Evolutionary conservation across 352 stramenopile species (phyloP).

Genomic region (Stramenopiles sp.): DNA sequence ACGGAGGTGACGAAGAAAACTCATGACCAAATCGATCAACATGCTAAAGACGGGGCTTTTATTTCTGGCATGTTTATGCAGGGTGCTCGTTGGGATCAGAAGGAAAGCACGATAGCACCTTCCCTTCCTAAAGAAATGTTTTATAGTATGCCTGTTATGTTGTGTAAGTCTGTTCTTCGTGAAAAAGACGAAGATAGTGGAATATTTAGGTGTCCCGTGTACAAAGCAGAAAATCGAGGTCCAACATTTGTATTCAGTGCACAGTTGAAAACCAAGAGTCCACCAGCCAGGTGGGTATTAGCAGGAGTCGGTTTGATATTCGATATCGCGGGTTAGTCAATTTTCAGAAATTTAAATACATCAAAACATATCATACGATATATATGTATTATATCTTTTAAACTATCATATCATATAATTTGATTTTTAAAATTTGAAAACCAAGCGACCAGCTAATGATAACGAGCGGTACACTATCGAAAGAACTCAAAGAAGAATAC

Average conservation of each 20-base stretch:
- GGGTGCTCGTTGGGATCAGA: constrained; percentile 79
- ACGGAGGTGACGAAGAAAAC: constrained; percentile 86
- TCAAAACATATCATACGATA: too few species aligned
- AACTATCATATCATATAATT: too few species aligned
- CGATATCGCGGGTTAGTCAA: too few species aligned
- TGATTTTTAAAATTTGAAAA: too few species aligned
- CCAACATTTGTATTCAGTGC: constrained; percentile 90
- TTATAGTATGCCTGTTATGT: constrained; percentile 85
- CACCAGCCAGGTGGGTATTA: constrained; percentile 73
- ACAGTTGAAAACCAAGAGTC: constrained; percentile 88
- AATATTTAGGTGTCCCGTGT: constrained; percentile 81
- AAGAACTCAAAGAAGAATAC: too few species aligned
- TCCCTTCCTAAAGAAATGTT: constrained; percentile 95
- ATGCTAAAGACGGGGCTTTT: constrained; percentile 69
- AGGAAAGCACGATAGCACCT: constrained; percentile 71
- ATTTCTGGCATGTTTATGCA: constrained; percentile 79
- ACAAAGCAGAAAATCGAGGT: constrained; percentile 85
- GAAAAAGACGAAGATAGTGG: constrained; percentile 76
- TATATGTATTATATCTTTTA: too few species aligned
- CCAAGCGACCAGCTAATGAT: too few species aligned
- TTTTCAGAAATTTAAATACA: too few species aligned
- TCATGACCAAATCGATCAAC: constrained; percentile 42
- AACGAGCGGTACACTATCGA: too few species aligned
- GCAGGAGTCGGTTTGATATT: constrained; percentile 85
- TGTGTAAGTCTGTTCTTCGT: constrained; percentile 77